A percentile compares a stretch with the other conserved stretches of the same genome.
Conservation (phyloP, 805 yeast genomes). For the Teunomyces atbi region DNA sequence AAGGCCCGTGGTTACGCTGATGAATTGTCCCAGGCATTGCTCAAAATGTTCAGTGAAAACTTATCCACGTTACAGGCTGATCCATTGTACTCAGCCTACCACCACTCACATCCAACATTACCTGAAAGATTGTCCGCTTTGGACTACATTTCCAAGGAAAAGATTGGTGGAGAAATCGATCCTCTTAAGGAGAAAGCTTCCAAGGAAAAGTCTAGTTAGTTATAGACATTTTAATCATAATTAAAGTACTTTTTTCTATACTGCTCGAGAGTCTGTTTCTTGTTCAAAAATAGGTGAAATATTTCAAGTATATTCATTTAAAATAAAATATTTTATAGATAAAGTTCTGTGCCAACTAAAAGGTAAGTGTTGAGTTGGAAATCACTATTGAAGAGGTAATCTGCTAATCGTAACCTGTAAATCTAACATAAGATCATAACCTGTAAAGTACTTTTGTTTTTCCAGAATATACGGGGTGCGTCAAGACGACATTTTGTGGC, state of each 20-base stretch:
- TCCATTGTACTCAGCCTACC: slow-evolving; percentile 83
- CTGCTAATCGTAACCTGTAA: not conserved
- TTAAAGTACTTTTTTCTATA: too few species aligned
- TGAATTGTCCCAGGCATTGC: slow-evolving; percentile 68
- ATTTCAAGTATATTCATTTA: too few species aligned
- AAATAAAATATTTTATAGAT: too few species aligned
- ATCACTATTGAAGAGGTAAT: too few species aligned
- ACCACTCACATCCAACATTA: slow-evolving; percentile 87
- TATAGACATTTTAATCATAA: too few species aligned
- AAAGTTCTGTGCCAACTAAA: too few species aligned
- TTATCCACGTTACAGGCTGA: slow-evolving; percentile 87
- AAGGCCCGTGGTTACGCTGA: slow-evolving; percentile 67
- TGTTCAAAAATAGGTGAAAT: too few species aligned
- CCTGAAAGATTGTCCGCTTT: slow-evolving; percentile 85
- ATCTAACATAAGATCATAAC: not conserved
- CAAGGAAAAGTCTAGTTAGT: too few species aligned
- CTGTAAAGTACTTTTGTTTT: not conserved
- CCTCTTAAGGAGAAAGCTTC: too few species aligned
- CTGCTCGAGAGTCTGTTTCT: too few species aligned
- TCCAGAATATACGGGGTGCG: not conserved
- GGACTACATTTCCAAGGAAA: slow-evolving; percentile 45
- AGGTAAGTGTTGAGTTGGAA: too few species aligned
- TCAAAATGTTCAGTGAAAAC: slow-evolving; percentile 75
- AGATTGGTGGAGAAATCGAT: slow-evolving; percentile 19
- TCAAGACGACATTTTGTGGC: slow-evolving; percentile 1